Base-by-base conservation (phyloP, 2,329 filamentous ascomycete species). In the Arthrobotrys megalospora region DNA sequence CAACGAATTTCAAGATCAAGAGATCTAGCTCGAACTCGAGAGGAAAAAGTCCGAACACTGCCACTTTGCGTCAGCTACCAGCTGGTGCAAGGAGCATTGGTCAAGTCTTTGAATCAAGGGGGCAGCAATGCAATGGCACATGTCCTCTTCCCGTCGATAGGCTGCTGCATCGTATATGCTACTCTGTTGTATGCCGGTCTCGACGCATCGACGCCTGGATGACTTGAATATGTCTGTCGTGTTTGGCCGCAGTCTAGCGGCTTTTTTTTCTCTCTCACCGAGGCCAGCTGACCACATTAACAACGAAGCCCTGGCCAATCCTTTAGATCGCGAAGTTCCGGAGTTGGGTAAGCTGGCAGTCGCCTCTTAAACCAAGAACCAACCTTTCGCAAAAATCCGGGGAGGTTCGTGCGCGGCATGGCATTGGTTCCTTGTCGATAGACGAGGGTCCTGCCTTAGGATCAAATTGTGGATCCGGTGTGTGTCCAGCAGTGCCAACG, bases 321-420 rank as follows among this genome's bases (percentile, higher is more conserved):
- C 36, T 34, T 55, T 38, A 58, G 52, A 67, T 72, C 66, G 67
- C 67, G 62, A 67, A 52, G 75, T 71, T 67, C 75, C 67, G 67
- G 75, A 78, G 67, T 72, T 78, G 73, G 73, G 34, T 60, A 70
- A 66, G 73, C 73, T 70, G 45, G 48, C 53, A 58, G 67, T 71
- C 73, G 73, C 66, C 67, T 67, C 60, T 66, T 58, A 24, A 53
- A 62, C 60, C 73, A 77, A 71, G 66, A 77, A 66, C 60, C 62
- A 70, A 62, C 50, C 24, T 36, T 55, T 76, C 72, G 64, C 72
- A 69, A 76, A 77, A 78, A 72, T 72, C 75, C 75, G 75, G 75
- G 75, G 75, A 78, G 75, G 75, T 78, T 47, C 75, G 75, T 78
- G 75, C 75, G 75, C 75, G 58, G 60, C 67, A 67, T 58, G 53